These are phyloP conservation scores for Candida insectorum DNA, from an alignment of 805 yeast species.

Conservation along the genomic window DNA sequence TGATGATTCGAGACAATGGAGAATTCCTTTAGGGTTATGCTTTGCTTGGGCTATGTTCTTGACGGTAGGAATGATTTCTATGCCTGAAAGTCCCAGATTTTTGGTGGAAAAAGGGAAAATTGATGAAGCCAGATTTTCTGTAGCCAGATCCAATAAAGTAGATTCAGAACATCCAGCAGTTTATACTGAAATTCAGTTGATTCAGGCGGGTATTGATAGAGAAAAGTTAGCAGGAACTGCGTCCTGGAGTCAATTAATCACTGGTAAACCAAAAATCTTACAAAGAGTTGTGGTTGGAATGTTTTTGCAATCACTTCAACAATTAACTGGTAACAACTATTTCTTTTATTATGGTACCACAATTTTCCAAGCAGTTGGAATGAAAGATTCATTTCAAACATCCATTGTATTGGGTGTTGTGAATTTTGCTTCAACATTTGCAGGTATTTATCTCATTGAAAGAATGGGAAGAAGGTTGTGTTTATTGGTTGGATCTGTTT, in stretches of 20 bases:
- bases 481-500: slow-evolving; percentile 41
- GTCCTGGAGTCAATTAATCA: slow-evolving; percentile 58
- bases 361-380: slow-evolving; percentile 50
- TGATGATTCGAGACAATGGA: slow-evolving; percentile 56
- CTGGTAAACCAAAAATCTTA: slow-evolving; percentile 62
- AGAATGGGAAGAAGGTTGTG: slow-evolving; percentile 47
- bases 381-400: slow-evolving; percentile 52
- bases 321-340: slow-evolving; percentile 59
- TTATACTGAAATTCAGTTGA: slow-evolving; percentile 48
- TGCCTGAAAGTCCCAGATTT: slow-evolving; percentile 72
- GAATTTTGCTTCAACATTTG: slow-evolving; percentile 53
- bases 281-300: slow-evolving; percentile 56
- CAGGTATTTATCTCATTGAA: slow-evolving; percentile 50
- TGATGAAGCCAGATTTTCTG: slow-evolving; percentile 52
- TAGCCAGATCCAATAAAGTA: slow-evolving; percentile 59
- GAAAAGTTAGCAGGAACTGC: slow-evolving; percentile 64
- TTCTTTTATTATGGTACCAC: slow-evolving; percentile 62
- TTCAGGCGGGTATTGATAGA: slow-evolving; percentile 59
- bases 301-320: slow-evolving; percentile 57
- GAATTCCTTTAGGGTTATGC: slow-evolving; percentile 60
- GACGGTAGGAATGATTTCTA: slow-evolving; percentile 49
- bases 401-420: slow-evolving; percentile 54
- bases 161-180: slow-evolving; percentile 52
- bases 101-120: slow-evolving; percentile 47
- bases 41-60: slow-evolving; percentile 52